These are phyloP conservation scores for Solanum chmielewskii DNA, from an alignment of 257 asterid genomes.

Conservation along the genomic window DNA sequence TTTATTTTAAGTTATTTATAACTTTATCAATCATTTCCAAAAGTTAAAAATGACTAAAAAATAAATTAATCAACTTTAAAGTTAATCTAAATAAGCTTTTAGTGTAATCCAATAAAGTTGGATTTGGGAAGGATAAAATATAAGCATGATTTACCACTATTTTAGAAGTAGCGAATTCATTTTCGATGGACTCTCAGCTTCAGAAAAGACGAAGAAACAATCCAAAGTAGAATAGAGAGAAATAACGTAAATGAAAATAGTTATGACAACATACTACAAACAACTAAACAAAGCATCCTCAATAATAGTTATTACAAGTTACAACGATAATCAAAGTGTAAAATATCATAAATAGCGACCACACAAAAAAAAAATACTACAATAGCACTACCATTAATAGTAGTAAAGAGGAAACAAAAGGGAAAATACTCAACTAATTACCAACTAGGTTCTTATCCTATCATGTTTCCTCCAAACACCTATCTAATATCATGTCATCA, in stretches of 20 bases:
- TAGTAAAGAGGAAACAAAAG: not conserved
- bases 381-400: not conserved
- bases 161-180: not conserved
- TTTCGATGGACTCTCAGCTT: not conserved
- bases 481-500: not conserved
- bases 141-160: no score
- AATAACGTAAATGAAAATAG: no score
- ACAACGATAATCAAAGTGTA: no score
- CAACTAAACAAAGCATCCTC: not conserved
- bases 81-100: no score
- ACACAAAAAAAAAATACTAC: not conserved
- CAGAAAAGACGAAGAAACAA: not conserved
- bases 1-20: not conserved
- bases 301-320: not conserved
- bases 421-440: not conserved
- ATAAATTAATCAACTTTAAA: no score
- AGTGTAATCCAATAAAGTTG: no score
- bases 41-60: not conserved
- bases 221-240: not conserved
- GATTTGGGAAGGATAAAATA: not conserved
- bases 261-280: no score
- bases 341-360: not conserved
- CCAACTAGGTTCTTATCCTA: not conserved
- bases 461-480: not conserved
- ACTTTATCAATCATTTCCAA: no score